A percentile compares a stretch with the other conserved stretches of the same genome.
Conservation (phyloP, 2,329 filamentous ascomycete genomes). For the Didymellaceae sp. region DNA sequence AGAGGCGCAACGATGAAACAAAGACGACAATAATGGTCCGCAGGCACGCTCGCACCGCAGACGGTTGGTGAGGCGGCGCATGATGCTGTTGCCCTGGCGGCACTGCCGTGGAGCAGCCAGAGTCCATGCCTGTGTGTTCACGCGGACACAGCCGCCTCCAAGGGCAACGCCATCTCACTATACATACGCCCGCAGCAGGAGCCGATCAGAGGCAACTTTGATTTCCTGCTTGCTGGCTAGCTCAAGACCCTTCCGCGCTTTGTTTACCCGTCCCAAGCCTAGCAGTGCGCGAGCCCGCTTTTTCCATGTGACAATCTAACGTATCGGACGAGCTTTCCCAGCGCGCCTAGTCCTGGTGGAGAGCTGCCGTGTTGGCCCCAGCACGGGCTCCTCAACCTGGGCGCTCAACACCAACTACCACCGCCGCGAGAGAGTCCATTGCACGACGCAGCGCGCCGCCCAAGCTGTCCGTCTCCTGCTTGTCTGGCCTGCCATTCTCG, state of each 20-base stretch:
- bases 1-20: slow-evolving; percentile 7
- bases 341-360: slow-evolving; percentile 11
- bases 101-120: slow-evolving; percentile 3
- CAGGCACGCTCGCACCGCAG: slow-evolving; percentile 2
- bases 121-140: slow-evolving; percentile 14
- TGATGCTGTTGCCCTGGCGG: slow-evolving; percentile 12
- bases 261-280: slow-evolving; percentile 5
- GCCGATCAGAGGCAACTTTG: too few relatives aligned
- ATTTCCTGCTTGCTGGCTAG: not conserved
- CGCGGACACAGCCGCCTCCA: slow-evolving; percentile 9
- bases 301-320: slow-evolving; percentile 14
- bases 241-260: slow-evolving; percentile 1
- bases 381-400: slow-evolving; percentile 2
- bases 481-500: slow-evolving; percentile 15
- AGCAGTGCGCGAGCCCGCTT: slow-evolving; percentile 1
- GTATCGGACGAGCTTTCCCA: slow-evolving; percentile 18
- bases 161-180: not conserved
- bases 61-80: not conserved
- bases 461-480: slow-evolving; percentile 14
- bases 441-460: slow-evolving; percentile 11
- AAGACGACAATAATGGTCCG: slow-evolving; percentile 3
- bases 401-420: slow-evolving; percentile 15
- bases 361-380: slow-evolving; percentile 15
- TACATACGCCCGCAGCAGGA: not conserved
- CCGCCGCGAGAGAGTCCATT: slow-evolving; percentile 11